These are phyloP conservation scores for Cryptococcus sp. DNA, from an alignment of 1,284 basidiomycete genomes.

Conservation along the genomic window DNA sequence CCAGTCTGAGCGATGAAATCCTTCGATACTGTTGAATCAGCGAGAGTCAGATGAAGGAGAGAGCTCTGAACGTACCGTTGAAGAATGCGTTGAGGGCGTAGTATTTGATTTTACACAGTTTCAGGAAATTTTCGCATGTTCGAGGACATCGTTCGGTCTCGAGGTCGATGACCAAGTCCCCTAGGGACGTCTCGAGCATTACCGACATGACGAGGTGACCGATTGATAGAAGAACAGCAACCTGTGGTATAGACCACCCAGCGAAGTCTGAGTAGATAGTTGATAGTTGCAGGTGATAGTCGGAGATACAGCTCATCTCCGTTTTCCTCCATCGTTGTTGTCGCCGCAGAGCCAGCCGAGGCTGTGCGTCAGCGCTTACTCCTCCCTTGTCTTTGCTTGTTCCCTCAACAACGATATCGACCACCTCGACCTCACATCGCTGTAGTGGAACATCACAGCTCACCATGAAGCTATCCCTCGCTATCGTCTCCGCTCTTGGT, in stretches of 20 bases:
- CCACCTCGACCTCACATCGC: neutral
- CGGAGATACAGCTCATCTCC: too few species aligned
- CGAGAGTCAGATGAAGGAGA: neutral
- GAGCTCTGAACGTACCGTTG: slow-evolving; percentile 61
- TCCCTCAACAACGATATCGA: neutral
- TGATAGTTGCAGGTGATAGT: too few species aligned
- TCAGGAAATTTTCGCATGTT: slow-evolving; percentile 91
- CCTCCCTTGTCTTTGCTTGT: too few species aligned
- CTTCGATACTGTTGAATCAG: slow-evolving; percentile 65
- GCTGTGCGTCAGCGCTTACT: too few species aligned
- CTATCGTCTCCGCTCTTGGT: slow-evolving; percentile 6
- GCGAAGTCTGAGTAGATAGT: too few species aligned
- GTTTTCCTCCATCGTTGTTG: too few species aligned
- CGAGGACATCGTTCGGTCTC: slow-evolving; percentile 86
- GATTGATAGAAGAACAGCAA: neutral
- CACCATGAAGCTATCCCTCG: slow-evolving; percentile 24
- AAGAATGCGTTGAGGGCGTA: slow-evolving; percentile 96
- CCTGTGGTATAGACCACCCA: neutral
- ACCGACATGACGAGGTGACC: slow-evolving; percentile 66
- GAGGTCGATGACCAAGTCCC: slow-evolving; percentile 92
- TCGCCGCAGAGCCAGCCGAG: too few species aligned
- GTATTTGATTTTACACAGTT: slow-evolving; percentile 93
- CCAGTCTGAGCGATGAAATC: slow-evolving; percentile 94
- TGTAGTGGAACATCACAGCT: neutral
- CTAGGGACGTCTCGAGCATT: slow-evolving; percentile 89